Percentiles rank a stretch among this genome's conserved stretches.
Conservation (phyloP, 768 basidiomycete genomes). For the Naganishia friedmannii region DNA sequence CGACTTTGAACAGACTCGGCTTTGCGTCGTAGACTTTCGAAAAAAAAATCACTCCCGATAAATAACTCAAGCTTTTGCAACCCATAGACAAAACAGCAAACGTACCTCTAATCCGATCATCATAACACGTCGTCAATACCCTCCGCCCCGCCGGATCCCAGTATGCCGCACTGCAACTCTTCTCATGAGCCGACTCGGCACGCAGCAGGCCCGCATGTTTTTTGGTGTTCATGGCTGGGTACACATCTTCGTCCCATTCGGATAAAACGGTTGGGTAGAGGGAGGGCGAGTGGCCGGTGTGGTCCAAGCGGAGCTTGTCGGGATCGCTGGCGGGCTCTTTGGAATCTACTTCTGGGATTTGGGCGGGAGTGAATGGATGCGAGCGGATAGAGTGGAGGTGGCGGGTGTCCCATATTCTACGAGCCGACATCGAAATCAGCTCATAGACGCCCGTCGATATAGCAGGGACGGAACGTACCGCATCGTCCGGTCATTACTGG, state of each 20-base stretch:
- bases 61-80: neutral
- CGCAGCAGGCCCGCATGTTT: neutral
- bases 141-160: conserved; percentile 54
- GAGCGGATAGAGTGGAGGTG: conserved; percentile 37
- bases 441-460: too few species aligned
- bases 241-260: conserved; percentile 8
- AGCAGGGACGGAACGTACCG: conserved; percentile 20
- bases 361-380: conserved; percentile 35
- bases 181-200: conserved; percentile 43
- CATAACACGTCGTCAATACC: conserved; percentile 54
- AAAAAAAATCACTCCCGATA: neutral
- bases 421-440: neutral
- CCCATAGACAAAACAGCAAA: neutral
- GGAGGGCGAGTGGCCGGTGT: conserved; percentile 3
- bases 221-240: conserved; percentile 13
- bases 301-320: conserved; percentile 31
- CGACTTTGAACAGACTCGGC: conserved; percentile 34
- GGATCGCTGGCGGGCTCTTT: neutral
- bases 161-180: conserved; percentile 51
- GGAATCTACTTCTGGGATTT: neutral
- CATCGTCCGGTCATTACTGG: conserved; percentile 50
- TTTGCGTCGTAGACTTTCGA: conserved; percentile 47
- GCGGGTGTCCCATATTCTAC: conserved; percentile 51
- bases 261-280: neutral
- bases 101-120: conserved; percentile 53